Evolutionary conservation across 1,139 yeast genomes (phyloP).

Genomic region (Barnettozyma hawaiiensis): DNA sequence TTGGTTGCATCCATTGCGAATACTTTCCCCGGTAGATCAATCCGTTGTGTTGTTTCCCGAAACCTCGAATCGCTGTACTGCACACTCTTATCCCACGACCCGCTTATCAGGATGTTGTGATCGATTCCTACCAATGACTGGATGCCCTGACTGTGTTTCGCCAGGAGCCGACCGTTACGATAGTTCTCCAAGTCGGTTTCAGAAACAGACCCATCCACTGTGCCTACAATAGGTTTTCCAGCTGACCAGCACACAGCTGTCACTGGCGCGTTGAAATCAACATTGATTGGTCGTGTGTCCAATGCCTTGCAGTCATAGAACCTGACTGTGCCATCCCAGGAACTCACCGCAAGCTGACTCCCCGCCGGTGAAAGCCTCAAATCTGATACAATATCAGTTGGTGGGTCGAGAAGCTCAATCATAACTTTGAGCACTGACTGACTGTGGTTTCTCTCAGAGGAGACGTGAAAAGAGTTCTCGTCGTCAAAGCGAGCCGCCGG

Average conservation of each 20-base stretch:
- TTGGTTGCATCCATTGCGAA: conserved; percentile 56
- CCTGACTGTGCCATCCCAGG: conserved; percentile 39
- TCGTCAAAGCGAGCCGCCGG: no score
- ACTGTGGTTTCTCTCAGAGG: no score
- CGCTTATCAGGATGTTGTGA: conserved; percentile 31
- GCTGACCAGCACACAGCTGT: conserved; percentile 22
- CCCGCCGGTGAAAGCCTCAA: conserved; percentile 32
- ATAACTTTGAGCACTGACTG: no score
- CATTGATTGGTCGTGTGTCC: conserved; percentile 2
- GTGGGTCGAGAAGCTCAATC: conserved; percentile 17
- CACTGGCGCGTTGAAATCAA: conserved; percentile 12
- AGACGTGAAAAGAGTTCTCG: no score
- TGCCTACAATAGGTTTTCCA: conserved; percentile 9
- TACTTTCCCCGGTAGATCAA: conserved; percentile 46
- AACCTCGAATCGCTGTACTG: conserved; percentile 35
- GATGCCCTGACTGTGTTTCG: conserved; percentile 17
- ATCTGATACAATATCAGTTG: conserved; percentile 29
- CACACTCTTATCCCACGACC: conserved; percentile 51
- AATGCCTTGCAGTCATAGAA: conserved; percentile 30
- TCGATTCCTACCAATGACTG: conserved; percentile 16
- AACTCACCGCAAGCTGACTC: conserved; percentile 34
- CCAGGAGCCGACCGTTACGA: conserved; percentile 7
- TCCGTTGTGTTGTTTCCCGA: conserved; percentile 10
- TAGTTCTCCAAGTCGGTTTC: conserved; percentile 41
- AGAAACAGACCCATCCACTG: conserved; percentile 38